A percentile compares a stretch with the other conserved stretches of the same genome.
Evolutionary conservation across 306 rosid species (phyloP).

Genomic region (Erythrophleum fordii): DNA sequence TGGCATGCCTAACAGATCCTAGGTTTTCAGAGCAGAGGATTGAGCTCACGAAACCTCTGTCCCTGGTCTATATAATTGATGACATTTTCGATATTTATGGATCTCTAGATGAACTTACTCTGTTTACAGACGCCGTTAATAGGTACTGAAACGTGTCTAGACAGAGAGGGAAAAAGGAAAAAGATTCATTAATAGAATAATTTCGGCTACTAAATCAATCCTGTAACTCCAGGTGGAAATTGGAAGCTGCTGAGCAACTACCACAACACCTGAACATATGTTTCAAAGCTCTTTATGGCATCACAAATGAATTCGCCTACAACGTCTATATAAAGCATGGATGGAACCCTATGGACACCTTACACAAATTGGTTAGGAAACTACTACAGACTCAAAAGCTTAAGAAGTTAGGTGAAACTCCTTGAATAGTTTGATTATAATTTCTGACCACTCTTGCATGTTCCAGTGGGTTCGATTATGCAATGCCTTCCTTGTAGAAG

Average conservation of each 20-base stretch:
- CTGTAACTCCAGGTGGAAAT: slow-evolving; percentile 36
- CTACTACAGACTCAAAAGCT: background rate
- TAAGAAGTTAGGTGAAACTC: no score
- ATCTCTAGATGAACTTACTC: slow-evolving; percentile 50
- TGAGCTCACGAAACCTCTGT: slow-evolving; percentile 60
- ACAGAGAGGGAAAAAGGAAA: background rate
- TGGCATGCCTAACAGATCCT: slow-evolving; percentile 58
- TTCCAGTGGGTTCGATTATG: slow-evolving; percentile 56
- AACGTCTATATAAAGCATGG: slow-evolving; percentile 39
- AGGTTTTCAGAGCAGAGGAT: slow-evolving; percentile 54
- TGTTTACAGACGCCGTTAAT: slow-evolving; percentile 49
- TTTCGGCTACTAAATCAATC: background rate
- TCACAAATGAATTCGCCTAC: slow-evolving; percentile 33
- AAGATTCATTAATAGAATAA: background rate
- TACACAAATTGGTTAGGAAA: slow-evolving; percentile 36
- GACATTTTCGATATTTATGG: slow-evolving; percentile 64
- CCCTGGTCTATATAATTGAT: slow-evolving; percentile 63
- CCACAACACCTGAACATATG: slow-evolving; percentile 36
- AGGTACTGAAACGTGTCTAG: slow-evolving; percentile 37
- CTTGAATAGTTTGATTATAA: background rate
- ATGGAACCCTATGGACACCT: slow-evolving; percentile 28
- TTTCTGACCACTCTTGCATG: background rate
- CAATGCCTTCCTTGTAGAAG: slow-evolving; percentile 53
- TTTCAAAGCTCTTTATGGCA: slow-evolving; percentile 22
- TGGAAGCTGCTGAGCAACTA: slow-evolving; percentile 38